Conservation (phyloP, 2,329 filamentous ascomycete species). For the Ascochyta rabiei region DNA sequence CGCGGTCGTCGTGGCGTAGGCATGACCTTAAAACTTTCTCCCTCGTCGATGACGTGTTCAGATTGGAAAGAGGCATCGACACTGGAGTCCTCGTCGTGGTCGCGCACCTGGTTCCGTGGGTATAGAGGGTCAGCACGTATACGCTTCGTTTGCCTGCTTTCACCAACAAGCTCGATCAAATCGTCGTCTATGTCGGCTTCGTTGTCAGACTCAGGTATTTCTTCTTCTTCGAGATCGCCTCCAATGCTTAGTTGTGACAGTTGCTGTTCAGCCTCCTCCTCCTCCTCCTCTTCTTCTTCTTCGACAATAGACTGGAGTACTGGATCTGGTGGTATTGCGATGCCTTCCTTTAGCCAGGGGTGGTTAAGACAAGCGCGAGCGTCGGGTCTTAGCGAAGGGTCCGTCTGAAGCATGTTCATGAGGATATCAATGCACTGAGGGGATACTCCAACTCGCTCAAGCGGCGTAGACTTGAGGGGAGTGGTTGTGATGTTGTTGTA, state of each 20-base stretch:
- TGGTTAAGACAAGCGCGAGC: slow-evolving; percentile 73
- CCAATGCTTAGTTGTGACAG: slow-evolving; percentile 61
- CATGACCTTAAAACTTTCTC: slow-evolving; percentile 39
- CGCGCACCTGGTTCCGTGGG: slow-evolving; percentile 48
- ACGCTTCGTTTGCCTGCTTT: slow-evolving; percentile 51
- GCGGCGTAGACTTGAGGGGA: slow-evolving; percentile 68
- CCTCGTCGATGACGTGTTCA: slow-evolving; percentile 33
- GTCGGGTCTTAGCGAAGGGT: slow-evolving; percentile 77
- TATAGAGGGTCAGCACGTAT: slow-evolving; percentile 49
- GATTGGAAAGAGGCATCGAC: slow-evolving; percentile 47
- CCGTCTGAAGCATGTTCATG: slow-evolving; percentile 77
- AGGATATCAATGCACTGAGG: slow-evolving; percentile 75
- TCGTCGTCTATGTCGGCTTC: slow-evolving; percentile 42
- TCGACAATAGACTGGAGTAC: slow-evolving; percentile 50
- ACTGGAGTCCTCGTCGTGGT: slow-evolving; percentile 47
- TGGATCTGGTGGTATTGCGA: slow-evolving; percentile 44
- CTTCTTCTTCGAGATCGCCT: slow-evolving; percentile 22
- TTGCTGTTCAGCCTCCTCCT: slow-evolving; percentile 38
- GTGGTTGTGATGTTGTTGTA: slow-evolving; percentile 85
- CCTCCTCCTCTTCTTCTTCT: slow-evolving; percentile 64
- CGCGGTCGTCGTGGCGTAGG: slow-evolving; percentile 43
- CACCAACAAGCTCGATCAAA: slow-evolving; percentile 35
- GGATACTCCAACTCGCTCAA: slow-evolving; percentile 67
- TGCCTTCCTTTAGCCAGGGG: slow-evolving; percentile 70
- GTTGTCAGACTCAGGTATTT: slow-evolving; percentile 35